Evolutionary conservation across 1,284 basidiomycete genomes (phyloP).

Genomic region (Volvariella volvacea): DNA sequence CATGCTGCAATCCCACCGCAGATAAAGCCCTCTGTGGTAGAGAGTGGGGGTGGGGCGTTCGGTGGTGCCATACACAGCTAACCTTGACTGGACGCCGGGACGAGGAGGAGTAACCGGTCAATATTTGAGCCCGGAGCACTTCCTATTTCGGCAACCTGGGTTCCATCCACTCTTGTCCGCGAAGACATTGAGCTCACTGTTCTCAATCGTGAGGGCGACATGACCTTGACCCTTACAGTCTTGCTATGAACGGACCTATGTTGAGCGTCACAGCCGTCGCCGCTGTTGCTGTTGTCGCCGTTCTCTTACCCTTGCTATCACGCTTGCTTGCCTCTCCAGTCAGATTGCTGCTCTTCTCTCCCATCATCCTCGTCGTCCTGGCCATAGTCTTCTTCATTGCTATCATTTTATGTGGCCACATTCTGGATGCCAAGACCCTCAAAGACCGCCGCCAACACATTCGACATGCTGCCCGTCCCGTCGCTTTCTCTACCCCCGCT

Average conservation of each 20-base stretch:
- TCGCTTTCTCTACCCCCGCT: conserved; percentile 83
- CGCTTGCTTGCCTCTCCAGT: conserved; percentile 60
- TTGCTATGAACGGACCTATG: conserved; percentile 18
- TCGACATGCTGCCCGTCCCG: conserved; percentile 52
- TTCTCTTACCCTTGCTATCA: conserved; percentile 44
- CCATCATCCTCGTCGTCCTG: conserved; percentile 45
- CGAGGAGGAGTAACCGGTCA: too few relatives aligned
- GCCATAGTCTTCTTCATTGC: conserved; percentile 43
- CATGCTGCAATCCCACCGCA: conserved; percentile 86
- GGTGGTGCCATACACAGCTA: background rate
- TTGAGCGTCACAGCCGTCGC: conserved; percentile 43
- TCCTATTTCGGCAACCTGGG: too few relatives aligned
- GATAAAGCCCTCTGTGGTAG: conserved; percentile 73
- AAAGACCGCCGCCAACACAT: conserved; percentile 27
- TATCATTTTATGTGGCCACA: conserved; percentile 48
- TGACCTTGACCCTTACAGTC: background rate
- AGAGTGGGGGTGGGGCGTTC: conserved; percentile 27
- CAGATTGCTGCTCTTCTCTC: conserved; percentile 56
- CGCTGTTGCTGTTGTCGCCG: conserved; percentile 44
- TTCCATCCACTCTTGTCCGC: too few relatives aligned
- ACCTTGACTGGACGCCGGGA: too few relatives aligned
- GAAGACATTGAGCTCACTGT: too few relatives aligned
- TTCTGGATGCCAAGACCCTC: conserved; percentile 40
- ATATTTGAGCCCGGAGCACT: too few relatives aligned
- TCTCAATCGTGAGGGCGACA: conserved; percentile 1